phyloP scores from a whole-genome alignment of 768 basidiomycete species.

The Boletus huronensis region DNA sequence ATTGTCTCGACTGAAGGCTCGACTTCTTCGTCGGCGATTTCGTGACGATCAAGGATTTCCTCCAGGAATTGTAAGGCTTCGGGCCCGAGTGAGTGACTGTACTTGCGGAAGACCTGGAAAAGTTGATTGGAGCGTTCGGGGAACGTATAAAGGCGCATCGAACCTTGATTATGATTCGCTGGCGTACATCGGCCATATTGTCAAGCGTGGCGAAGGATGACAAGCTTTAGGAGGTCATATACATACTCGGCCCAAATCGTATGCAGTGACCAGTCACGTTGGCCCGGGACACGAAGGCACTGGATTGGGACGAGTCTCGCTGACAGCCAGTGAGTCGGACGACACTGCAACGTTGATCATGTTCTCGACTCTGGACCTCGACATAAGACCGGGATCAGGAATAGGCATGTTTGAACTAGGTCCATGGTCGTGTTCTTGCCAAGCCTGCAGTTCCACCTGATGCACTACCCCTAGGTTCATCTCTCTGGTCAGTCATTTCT shows the following conservation, averaged over 20 bases:
- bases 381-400: constrained; percentile 71
- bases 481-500: constrained; percentile 76
- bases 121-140: neutral
- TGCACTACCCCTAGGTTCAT: constrained; percentile 49
- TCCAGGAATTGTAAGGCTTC: constrained; percentile 72
- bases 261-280: too few relatives aligned
- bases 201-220: neutral
- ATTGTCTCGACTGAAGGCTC: constrained; percentile 76
- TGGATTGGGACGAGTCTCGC: constrained; percentile 14
- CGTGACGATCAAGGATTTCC: constrained; percentile 64
- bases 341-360: constrained; percentile 31
- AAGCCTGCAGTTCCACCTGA: neutral
- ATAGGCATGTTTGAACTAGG: constrained; percentile 79
- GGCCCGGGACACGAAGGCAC: too few relatives aligned
- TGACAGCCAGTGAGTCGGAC: neutral
- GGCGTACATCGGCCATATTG: constrained; percentile 37
- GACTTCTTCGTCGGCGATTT: constrained; percentile 64
- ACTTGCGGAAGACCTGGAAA: constrained; percentile 77
- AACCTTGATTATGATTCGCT: constrained; percentile 46
- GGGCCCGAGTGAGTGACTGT: constrained; percentile 82
- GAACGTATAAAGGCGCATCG: neutral
- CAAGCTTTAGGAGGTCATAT: neutral
- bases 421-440: constrained; percentile 23
- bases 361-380: constrained; percentile 70
- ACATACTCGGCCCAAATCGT: neutral